Evolutionary conservation across 257 asterid species (phyloP).

Genomic region (Catharanthus roseus): DNA sequence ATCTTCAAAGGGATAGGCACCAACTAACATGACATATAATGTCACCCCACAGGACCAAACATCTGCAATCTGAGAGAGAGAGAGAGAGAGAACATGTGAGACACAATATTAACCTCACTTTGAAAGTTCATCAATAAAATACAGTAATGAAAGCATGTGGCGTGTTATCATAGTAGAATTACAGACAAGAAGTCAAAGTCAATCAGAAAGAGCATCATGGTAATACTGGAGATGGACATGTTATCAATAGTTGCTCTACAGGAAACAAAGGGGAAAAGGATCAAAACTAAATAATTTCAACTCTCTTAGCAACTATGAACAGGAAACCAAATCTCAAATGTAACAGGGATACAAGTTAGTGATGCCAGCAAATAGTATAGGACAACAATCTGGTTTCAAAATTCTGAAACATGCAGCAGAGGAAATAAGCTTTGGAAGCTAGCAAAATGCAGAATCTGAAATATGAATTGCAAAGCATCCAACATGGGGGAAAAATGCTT

Average conservation of each 20-base stretch:
- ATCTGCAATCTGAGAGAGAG: slow-evolving; percentile 72
- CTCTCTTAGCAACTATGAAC: background rate
- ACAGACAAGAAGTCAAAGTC: background rate
- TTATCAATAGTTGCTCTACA: background rate
- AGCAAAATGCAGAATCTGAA: background rate
- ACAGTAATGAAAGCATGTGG: slow-evolving; percentile 2
- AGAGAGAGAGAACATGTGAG: slow-evolving; percentile 16
- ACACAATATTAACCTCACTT: background rate
- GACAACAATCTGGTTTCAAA: background rate
- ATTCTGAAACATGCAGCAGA: background rate
- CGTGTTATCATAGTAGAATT: background rate
- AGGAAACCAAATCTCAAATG: background rate
- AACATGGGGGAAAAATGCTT: background rate
- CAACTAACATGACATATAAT: slow-evolving; percentile 78
- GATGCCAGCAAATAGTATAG: background rate
- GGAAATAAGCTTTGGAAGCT: background rate
- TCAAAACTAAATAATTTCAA: background rate
- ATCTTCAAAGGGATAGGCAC: slow-evolving; percentile 89
- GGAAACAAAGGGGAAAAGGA: background rate
- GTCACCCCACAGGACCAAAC: slow-evolving; percentile 97
- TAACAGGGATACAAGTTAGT: background rate
- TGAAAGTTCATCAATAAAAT: slow-evolving; percentile 9
- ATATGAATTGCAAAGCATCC: background rate
- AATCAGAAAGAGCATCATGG: background rate
- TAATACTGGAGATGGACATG: background rate